Evolutionary conservation across 1,284 basidiomycete species (phyloP), one percentile per base, ranked within the genome.

Genomic region (Mycena sp.): DNA sequence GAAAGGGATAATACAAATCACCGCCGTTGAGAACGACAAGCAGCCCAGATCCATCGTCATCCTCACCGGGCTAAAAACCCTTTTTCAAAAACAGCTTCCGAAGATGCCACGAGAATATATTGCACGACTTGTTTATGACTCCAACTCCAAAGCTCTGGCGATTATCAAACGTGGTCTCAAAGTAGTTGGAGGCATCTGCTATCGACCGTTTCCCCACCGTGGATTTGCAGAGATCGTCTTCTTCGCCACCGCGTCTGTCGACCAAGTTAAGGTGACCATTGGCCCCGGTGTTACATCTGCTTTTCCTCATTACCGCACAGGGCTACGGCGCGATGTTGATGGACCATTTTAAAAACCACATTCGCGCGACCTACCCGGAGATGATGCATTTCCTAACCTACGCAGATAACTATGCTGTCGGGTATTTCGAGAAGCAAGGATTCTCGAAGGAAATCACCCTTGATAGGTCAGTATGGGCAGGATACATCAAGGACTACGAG

Each of bases 401-500:
- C 74, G 98, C 98, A 43, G 98, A 99, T 79, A 99, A 99, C 77
- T 99, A 96, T 76, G 96, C 97, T 10, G 96, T 99, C 54, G 98
- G 98, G 6, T 99, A 98, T 79, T 99, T 99, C 82, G 96, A 96
- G 76, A 99, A 99, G 77, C 97, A 99, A 79, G 96, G 97, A 0
- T 99, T 99, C 79, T 94, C 95, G 1, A 99, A 99, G 77, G 96
- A 99, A 68, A 98, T 99, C 69, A 92, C 91, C 0, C 87, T 98
- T 19, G 91, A 93, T 62, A 88, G 96, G 40, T 90, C 94, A 2
- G 84, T 93, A 4, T 99, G 98, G 98, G 96, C 97, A 1, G 98
- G 97, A 1, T 99, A 99, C 77, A 99, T 99, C 88, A 99, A 99
- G 78, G 98, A 99, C 76, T 99, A 99, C 77, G 98, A 99, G 98